Evolutionary conservation across 1,284 basidiomycete genomes (phyloP).

Genomic region (Abortiporus biennis): DNA sequence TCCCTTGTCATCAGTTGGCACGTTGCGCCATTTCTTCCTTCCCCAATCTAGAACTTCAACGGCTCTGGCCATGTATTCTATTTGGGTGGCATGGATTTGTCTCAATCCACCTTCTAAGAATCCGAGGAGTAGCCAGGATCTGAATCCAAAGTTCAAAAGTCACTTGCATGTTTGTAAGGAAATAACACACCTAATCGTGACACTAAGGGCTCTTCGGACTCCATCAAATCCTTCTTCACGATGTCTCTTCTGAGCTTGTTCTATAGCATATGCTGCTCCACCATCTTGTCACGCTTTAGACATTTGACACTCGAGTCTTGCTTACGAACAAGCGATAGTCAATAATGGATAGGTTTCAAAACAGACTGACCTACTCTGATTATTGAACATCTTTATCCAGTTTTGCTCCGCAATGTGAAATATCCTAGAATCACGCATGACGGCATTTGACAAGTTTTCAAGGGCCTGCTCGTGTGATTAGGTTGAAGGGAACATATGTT

Average conservation of each 20-base stretch:
- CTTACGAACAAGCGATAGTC: too few relatives aligned
- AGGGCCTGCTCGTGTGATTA: constrained; percentile 20
- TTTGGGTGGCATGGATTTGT: constrained; percentile 8
- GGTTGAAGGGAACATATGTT: too few relatives aligned
- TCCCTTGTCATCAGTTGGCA: constrained; percentile 23
- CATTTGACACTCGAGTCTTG: constrained; percentile 22
- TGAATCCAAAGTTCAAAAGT: constrained; percentile 7
- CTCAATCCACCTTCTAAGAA: constrained; percentile 20
- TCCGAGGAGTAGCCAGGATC: constrained; percentile 31
- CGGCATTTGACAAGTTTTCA: constrained; percentile 23
- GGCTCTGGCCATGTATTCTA: constrained; percentile 11
- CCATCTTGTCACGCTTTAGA: constrained; percentile 25
- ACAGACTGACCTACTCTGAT: constrained; percentile 28
- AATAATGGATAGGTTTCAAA: too few relatives aligned
- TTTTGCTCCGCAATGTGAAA: constrained; percentile 24
- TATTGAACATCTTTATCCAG: constrained; percentile 25
- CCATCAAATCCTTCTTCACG: constrained; percentile 29
- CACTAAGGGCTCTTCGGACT: constrained; percentile 30
- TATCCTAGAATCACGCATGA: constrained; percentile 27
- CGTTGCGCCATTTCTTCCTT: constrained; percentile 13
- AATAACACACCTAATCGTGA: constrained; percentile 32
- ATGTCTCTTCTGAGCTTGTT: constrained; percentile 27
- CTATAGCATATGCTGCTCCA: constrained; percentile 24
- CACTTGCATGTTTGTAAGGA: background rate
- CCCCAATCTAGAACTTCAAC: constrained; percentile 20